phyloP scores from a whole-genome alignment of 2,329 filamentous ascomycete genomes.

The Venturia carpophila region DNA sequence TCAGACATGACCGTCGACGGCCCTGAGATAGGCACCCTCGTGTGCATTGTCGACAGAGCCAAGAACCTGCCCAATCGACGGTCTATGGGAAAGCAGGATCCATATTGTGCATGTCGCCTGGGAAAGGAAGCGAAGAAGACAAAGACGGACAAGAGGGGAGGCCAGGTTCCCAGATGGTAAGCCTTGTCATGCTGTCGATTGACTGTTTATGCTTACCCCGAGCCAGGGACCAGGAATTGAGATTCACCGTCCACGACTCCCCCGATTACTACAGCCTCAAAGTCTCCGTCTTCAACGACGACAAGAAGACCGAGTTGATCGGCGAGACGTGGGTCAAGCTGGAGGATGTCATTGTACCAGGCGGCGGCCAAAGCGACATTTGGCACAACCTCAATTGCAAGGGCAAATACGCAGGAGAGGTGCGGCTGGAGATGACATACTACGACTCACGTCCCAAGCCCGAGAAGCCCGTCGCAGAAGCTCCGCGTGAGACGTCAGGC shows the following conservation, averaged over 20 bases:
- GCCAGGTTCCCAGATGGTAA: slow-evolving; percentile 93
- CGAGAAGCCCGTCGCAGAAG: slow-evolving; percentile 54
- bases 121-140: slow-evolving; percentile 98
- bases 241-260: slow-evolving; percentile 92
- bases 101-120: slow-evolving; percentile 86
- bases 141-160: slow-evolving; percentile 83
- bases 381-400: slow-evolving; percentile 86
- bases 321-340: slow-evolving; percentile 89
- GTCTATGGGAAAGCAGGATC: slow-evolving; percentile 97
- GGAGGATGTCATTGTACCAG: slow-evolving; percentile 68
- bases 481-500: slow-evolving; percentile 25
- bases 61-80: slow-evolving; percentile 97
- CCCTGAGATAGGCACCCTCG: slow-evolving; percentile 84
- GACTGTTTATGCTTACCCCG: slow-evolving; percentile 33
- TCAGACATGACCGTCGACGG: slow-evolving; percentile 91
- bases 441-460: slow-evolving; percentile 82
- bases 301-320: slow-evolving; percentile 95
- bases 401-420: slow-evolving; percentile 92
- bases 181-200: slow-evolving; percentile 26
- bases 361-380: slow-evolving; percentile 86
- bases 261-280: slow-evolving; percentile 95
- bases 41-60: slow-evolving; percentile 84
- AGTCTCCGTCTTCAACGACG: slow-evolving; percentile 93
- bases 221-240: slow-evolving; percentile 88
- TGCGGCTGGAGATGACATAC: slow-evolving; percentile 91